Percentiles rank a stretch among this genome's conserved stretches.
Evolutionary conservation across 768 basidiomycete species (phyloP).

Genomic region (Inosperma sp.): DNA sequence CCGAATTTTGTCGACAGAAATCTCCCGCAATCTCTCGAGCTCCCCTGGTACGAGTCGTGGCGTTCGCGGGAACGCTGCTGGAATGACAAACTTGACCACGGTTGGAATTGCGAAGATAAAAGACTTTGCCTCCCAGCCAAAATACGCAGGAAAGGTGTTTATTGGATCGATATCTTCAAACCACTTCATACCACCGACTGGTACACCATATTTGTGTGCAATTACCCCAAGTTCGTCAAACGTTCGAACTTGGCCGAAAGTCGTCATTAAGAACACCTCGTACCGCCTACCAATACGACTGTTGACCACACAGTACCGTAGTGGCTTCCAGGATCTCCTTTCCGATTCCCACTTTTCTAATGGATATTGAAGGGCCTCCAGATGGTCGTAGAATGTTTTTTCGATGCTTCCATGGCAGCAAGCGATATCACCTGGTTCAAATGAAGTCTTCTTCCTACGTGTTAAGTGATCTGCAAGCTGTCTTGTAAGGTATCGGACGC

Average conservation of each 20-base stretch:
- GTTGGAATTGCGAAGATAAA: slow-evolving; percentile 34
- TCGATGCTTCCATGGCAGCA: slow-evolving; percentile 20
- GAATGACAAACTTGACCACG: slow-evolving; percentile 13
- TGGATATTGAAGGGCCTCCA: slow-evolving; percentile 19
- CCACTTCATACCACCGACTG: slow-evolving; percentile 31
- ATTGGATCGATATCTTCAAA: slow-evolving; percentile 25
- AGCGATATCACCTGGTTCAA: slow-evolving; percentile 30
- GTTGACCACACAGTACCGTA: slow-evolving; percentile 35
- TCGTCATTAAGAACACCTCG: slow-evolving; percentile 35
- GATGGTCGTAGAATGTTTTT: slow-evolving; percentile 18
- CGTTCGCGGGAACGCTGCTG: slow-evolving; percentile 9
- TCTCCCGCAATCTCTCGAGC: slow-evolving; percentile 22
- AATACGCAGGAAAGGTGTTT: slow-evolving; percentile 23
- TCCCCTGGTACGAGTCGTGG: slow-evolving; percentile 23
- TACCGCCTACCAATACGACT: slow-evolving; percentile 27
- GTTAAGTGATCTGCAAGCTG: slow-evolving; percentile 7
- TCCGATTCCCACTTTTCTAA: slow-evolving; percentile 19
- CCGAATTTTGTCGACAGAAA: slow-evolving; percentile 13
- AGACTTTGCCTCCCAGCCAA: slow-evolving; percentile 23
- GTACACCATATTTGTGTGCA: slow-evolving; percentile 32
- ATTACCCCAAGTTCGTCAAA: slow-evolving; percentile 23
- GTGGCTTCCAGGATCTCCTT: slow-evolving; percentile 14
- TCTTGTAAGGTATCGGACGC: slow-evolving; percentile 13
- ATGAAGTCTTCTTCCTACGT: slow-evolving; percentile 9
- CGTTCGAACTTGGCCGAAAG: slow-evolving; percentile 27